Evolutionary conservation across 306 rosid species (phyloP).

Genomic region (Vigna reflexopilosa): DNA sequence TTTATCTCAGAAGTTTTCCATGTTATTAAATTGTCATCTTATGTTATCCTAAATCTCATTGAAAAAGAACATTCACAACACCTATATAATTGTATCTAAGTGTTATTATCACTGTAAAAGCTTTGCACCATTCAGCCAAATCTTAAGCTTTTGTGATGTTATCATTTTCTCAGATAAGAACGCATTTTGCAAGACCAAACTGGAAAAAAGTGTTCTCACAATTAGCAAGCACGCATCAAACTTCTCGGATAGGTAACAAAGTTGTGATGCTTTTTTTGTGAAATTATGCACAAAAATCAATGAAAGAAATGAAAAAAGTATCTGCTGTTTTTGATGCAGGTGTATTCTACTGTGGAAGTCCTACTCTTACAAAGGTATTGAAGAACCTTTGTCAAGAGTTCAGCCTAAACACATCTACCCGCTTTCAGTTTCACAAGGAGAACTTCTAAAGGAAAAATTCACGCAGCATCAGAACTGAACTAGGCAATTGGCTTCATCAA

Average conservation of each 20-base stretch:
- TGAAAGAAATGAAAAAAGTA: background rate
- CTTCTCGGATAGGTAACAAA: conserved; percentile 67
- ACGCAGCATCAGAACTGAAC: conserved; percentile 17
- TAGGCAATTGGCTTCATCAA: conserved; percentile 25
- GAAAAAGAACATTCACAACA: background rate
- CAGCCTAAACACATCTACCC: conserved; percentile 51
- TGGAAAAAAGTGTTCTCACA: conserved; percentile 79
- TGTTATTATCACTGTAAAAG: background rate
- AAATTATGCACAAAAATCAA: conserved; percentile 2
- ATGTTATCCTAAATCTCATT: too few species aligned
- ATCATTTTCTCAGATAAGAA: conserved; percentile 64
- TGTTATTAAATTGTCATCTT: too few species aligned
- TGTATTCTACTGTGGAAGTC: conserved; percentile 89
- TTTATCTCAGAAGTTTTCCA: background rate
- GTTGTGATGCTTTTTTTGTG: background rate
- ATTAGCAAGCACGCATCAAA: conserved; percentile 58
- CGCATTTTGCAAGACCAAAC: conserved; percentile 93
- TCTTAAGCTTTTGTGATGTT: conserved; percentile 29
- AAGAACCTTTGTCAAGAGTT: conserved; percentile 49
- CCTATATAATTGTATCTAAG: background rate
- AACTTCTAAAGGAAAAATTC: conserved; percentile 58
- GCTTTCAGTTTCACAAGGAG: conserved; percentile 89
- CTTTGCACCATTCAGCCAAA: background rate
- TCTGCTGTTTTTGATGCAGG: conserved; percentile 60
- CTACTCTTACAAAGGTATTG: conserved; percentile 53